Percentiles rank a stretch among this genome's conserved stretches.
phyloP scores from a whole-genome alignment of 2,329 filamentous ascomycete genomes.

The Fusarium mexicanum region DNA sequence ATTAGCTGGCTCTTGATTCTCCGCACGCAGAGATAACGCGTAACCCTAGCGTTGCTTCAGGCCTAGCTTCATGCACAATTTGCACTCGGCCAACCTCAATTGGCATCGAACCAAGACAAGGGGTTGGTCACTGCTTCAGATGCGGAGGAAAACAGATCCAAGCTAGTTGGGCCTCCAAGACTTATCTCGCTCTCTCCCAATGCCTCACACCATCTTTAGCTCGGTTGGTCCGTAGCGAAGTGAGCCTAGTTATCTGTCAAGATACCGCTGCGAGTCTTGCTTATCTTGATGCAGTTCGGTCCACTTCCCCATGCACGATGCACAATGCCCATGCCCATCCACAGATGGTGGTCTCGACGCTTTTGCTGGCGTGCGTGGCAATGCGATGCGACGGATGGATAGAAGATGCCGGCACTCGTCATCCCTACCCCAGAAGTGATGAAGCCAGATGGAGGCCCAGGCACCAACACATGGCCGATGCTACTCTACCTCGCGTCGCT shows the following conservation, averaged over 20 bases:
- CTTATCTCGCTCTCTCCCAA: constrained; percentile 21
- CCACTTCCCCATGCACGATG: constrained; percentile 24
- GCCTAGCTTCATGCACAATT: constrained; percentile 36
- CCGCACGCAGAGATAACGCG: constrained; percentile 32
- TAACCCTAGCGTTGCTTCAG: neutral
- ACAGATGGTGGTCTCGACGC: constrained; percentile 15
- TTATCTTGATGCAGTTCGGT: constrained; percentile 23
- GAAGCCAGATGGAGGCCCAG: constrained; percentile 9
- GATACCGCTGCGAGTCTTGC: constrained; percentile 8
- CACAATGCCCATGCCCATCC: constrained; percentile 10
- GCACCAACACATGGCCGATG: constrained; percentile 23
- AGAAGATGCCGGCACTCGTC: constrained; percentile 22
- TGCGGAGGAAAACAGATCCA: neutral
- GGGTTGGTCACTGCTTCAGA: neutral
- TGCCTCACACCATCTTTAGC: constrained; percentile 19
- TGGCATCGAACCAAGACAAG: constrained; percentile 22
- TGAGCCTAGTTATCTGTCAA: constrained; percentile 8
- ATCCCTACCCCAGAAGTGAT: constrained; percentile 18
- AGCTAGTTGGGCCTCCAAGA: neutral
- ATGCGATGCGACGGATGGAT: neutral
- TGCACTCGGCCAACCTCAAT: constrained; percentile 30
- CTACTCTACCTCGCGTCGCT: neutral
- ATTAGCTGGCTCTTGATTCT: constrained; percentile 12
- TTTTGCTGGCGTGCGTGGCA: constrained; percentile 22
- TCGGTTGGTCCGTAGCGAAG: neutral